Conservation (phyloP, 2,329 filamentous ascomycete species). For the Curvularia lunata region DNA sequence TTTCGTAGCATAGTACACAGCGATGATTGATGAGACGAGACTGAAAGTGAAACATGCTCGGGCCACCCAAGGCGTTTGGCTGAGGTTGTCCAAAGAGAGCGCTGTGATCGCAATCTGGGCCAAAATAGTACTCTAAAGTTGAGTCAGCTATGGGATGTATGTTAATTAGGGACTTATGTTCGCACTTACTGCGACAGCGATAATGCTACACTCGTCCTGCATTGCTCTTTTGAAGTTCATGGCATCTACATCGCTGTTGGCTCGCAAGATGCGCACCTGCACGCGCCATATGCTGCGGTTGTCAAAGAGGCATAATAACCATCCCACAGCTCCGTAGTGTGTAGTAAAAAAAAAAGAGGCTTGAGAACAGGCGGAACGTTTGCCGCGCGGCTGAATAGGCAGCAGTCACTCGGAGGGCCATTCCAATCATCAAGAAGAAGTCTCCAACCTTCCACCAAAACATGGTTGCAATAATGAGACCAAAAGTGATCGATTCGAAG, state of each 20-base stretch:
- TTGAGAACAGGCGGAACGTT: neutral
- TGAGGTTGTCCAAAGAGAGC: neutral
- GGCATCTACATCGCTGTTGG: neutral
- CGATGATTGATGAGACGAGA: neutral
- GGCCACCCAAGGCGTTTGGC: neutral
- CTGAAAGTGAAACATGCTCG: slow-evolving; percentile 1
- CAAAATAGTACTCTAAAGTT: neutral
- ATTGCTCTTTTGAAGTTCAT: neutral
- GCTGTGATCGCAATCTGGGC: slow-evolving; percentile 9
- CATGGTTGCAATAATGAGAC: neutral
- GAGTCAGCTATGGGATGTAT: neutral
- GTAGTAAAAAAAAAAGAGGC: neutral
- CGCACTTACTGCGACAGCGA: slow-evolving; percentile 4
- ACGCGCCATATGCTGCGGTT: neutral
- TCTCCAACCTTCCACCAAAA: too few species aligned
- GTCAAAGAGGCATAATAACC: neutral
- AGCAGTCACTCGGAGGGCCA: too few species aligned
- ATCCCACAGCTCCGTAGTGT: neutral
- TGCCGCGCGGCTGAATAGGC: neutral
- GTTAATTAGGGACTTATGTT: neutral
- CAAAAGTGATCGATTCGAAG: neutral
- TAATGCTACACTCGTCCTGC: slow-evolving; percentile 2
- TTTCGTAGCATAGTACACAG: slow-evolving; percentile 4
- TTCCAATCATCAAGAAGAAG: too few species aligned
- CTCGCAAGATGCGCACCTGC: neutral